Evolutionary conservation across 345 rosid genomes (phyloP).

Genomic region (Syzygium aromaticum): DNA sequence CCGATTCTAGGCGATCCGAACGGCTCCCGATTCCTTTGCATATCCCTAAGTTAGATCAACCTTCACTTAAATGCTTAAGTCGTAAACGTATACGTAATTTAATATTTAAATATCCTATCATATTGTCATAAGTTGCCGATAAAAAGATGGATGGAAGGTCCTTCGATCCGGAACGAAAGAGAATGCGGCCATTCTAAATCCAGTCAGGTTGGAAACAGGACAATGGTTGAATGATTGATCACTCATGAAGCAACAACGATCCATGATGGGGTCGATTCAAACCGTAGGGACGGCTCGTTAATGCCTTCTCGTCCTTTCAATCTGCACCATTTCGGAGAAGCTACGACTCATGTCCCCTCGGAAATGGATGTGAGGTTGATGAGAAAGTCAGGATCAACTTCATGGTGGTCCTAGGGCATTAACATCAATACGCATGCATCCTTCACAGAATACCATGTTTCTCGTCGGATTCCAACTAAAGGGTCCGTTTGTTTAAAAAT

Average conservation of each 20-base stretch:
- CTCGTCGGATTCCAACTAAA: background rate
- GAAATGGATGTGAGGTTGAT: background rate
- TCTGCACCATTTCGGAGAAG: background rate
- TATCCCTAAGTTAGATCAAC: no score
- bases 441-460: background rate
- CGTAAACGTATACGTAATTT: no score
- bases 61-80: no score
- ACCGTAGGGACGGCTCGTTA: background rate
- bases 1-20: rapidly evolving
- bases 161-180: background rate
- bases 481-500: no score
- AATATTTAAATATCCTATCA: no score
- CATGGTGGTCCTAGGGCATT: background rate
- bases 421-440: background rate
- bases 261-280: background rate
- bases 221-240: background rate
- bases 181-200: background rate
- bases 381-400: background rate
- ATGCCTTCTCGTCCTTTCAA: no score
- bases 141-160: background rate
- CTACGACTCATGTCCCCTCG: background rate
- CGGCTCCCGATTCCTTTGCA: no score
- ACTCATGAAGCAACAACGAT: background rate
- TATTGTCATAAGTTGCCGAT: background rate
- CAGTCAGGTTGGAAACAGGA: background rate